These are phyloP conservation scores for Apiospora pterosperma DNA, from an alignment of 2,329 filamentous ascomycete species.

Conservation along the genomic window DNA sequence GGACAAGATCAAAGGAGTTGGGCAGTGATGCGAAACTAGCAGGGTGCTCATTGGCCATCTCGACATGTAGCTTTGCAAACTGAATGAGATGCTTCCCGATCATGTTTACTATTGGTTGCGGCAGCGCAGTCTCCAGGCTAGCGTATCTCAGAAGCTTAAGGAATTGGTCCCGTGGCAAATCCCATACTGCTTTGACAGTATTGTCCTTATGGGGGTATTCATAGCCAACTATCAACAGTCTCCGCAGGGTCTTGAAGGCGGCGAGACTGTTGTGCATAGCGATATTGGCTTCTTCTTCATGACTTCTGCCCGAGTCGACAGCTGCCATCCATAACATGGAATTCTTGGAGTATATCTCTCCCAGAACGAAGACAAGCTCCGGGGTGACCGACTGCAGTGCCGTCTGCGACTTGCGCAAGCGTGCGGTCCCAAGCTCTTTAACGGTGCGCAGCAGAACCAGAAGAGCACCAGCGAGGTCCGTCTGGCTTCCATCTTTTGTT, in stretches of 20 bases:
- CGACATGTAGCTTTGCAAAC: constrained; percentile 85
- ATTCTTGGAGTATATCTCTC: constrained; percentile 73
- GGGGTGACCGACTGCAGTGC: constrained; percentile 76
- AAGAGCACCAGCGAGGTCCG: constrained; percentile 69
- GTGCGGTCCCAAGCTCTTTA: constrained; percentile 83
- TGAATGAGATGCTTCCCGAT: constrained; percentile 88
- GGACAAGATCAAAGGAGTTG: constrained; percentile 71
- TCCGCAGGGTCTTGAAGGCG: constrained; percentile 74
- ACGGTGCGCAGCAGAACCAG: constrained; percentile 79
- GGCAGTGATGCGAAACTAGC: constrained; percentile 81
- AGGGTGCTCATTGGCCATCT: constrained; percentile 77
- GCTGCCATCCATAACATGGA: constrained; percentile 66
- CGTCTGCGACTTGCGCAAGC: constrained; percentile 70
- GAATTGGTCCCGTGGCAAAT: constrained; percentile 71
- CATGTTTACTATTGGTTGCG: constrained; percentile 53
- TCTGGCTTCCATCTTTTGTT: constrained; percentile 53
- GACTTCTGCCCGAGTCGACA: constrained; percentile 54
- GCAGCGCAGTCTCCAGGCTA: constrained; percentile 50
- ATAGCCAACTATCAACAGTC: constrained; percentile 77
- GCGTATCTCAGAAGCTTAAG: constrained; percentile 69
- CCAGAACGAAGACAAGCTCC: constrained; percentile 78
- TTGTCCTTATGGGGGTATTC: constrained; percentile 78
- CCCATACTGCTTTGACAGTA: constrained; percentile 78
- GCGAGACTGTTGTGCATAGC: constrained; percentile 75
- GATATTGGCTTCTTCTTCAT: constrained; percentile 55